Evolutionary conservation across 805 yeast species (phyloP), one percentile per base, ranked within the genome.

Genomic region (Vanderwaltozyma tropicalis): DNA sequence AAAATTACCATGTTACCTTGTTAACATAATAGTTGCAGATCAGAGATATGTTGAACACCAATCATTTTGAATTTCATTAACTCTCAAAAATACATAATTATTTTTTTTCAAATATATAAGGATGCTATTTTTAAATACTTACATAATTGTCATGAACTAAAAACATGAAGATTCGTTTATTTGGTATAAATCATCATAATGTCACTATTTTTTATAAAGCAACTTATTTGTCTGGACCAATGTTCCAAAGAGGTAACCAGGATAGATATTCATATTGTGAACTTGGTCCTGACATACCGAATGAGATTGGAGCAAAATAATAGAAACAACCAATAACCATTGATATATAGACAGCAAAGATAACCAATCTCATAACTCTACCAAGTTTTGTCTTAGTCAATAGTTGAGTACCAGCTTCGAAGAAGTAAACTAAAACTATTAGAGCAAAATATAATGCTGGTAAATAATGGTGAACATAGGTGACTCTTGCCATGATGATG

Each of bases 361-460:
- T 47, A 22, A 45, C 31, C 3, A 49, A 28, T 41, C 58, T 58
- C 12, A 58, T 26, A 1, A 40, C 24, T 8, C 39, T 45, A 36
- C 61, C 62, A 28, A 41, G 47, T 21, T 50, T 49, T 18, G 55
- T 47, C 28, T 51, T 52, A 15, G 55, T 47, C 43, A 62, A 46
- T 36, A 52, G 56, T 20, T 40, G 41, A 16, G 71, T 57, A 38
- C 64, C 51, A 28, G 63, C 60, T 44, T 78, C 85, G 31, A 76
- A 55, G 39, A 69, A 60, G 54, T 74, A 78, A 5, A 72, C 71
- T 35, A 70, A 56, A 28, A 74, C 72, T 38, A 76, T 59, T 60
- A 79, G 64, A 36, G 86, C 85, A 59, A 83, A 83, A 61, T 83
- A 83, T 46, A 83, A 66, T 0, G 92, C 88, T 34, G 94, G 94